phyloP scores from a whole-genome alignment of 129 eudicot species.

The Erigeron canadensis region DNA sequence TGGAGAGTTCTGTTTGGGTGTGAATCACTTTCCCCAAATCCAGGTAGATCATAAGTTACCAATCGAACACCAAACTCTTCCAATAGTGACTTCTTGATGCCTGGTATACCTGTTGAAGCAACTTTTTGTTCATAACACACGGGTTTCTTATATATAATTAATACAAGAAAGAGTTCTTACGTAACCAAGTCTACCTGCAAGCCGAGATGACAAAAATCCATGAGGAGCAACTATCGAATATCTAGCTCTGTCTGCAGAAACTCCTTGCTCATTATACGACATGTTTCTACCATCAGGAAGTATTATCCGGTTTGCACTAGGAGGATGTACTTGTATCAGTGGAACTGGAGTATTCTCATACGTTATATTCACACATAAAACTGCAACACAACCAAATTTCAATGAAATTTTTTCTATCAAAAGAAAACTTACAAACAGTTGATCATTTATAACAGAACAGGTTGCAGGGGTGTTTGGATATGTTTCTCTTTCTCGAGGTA shows the following conservation, averaged over 20 bases:
- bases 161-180: background rate
- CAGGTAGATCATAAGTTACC: conserved; percentile 88
- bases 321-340: conserved; percentile 57
- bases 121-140: background rate
- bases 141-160: background rate
- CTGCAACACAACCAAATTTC: conserved; percentile 46
- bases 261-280: conserved; percentile 81
- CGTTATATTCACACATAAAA: conserved; percentile 50
- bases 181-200: conserved; percentile 52
- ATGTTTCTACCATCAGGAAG: conserved; percentile 90
- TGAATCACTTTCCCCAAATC: conserved; percentile 96
- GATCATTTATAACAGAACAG: too few species aligned
- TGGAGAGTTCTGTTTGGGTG: conserved; percentile 75
- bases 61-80: conserved; percentile 88
- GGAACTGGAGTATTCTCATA: conserved; percentile 38
- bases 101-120: conserved; percentile 59
- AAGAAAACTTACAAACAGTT: background rate
- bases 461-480: background rate
- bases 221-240: conserved; percentile 63
- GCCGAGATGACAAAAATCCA: conserved; percentile 78
- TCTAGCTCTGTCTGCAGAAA: conserved; percentile 61
- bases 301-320: conserved; percentile 55
- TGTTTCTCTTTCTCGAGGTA: background rate
- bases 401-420: background rate
- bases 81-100: conserved; percentile 57